Evolutionary conservation across 345 rosid species (phyloP).

Genomic region (Pistacia integerrima): DNA sequence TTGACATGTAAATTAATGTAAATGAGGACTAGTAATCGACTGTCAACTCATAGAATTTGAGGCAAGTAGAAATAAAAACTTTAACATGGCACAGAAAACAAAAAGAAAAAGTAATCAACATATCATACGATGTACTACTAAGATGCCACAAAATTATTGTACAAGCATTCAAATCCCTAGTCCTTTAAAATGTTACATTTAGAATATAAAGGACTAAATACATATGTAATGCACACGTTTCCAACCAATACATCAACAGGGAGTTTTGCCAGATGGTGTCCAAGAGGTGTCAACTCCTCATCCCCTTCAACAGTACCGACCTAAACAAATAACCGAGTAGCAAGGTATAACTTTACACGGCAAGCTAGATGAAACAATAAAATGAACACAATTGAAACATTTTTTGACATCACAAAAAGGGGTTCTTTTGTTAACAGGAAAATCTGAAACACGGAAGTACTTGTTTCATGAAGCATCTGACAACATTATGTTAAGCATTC

Average conservation of each 20-base stretch:
- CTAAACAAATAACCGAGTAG: conserved; percentile 37
- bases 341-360: conserved; percentile 4
- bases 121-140: background rate
- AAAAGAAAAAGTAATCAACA: background rate
- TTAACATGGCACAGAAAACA: background rate
- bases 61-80: background rate
- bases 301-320: conserved; percentile 90
- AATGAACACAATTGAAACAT: background rate
- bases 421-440: background rate
- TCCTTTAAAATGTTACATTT: background rate
- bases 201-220: conserved; percentile 1
- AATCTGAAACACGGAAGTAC: background rate
- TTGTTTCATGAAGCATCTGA: background rate
- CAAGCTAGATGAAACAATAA: background rate
- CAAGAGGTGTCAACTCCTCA: conserved; percentile 92
- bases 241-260: conserved; percentile 91
- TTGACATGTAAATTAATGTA: background rate
- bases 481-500: background rate
- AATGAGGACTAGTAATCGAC: background rate
- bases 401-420: background rate
- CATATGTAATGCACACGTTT: conserved; percentile 49
- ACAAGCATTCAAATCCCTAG: background rate
- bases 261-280: conserved; percentile 91
- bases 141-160: background rate
- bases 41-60: background rate